Evolutionary conservation across 106 monocot genomes (phyloP).

Genomic region (Dendrobium catenatum): DNA sequence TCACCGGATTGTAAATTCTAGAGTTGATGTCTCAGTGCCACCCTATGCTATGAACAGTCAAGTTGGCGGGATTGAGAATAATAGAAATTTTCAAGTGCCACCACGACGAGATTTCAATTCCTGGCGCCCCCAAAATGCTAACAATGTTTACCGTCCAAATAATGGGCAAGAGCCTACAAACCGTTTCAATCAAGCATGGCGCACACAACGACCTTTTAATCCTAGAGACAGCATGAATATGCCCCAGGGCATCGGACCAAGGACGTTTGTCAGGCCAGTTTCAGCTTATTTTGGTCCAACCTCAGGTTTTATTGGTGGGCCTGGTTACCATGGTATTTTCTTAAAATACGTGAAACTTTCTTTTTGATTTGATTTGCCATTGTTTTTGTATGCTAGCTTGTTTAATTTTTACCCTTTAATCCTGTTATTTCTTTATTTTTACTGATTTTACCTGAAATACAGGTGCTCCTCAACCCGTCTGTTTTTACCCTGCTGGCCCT

Average conservation of each 20-base stretch:
- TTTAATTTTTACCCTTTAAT: not conserved
- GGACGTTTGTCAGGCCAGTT: constrained; percentile 45
- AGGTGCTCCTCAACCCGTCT: constrained; percentile 62
- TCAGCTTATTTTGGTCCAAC: constrained; percentile 44
- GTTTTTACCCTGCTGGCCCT: constrained; percentile 44
- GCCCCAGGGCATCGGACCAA: constrained; percentile 53
- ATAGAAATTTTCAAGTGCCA: constrained; percentile 28
- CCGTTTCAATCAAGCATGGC: constrained; percentile 39
- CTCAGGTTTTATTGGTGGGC: constrained; percentile 56
- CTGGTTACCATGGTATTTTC: constrained; percentile 58
- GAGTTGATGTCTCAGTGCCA: constrained; percentile 35
- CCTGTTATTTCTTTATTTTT: not conserved
- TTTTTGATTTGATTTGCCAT: not conserved
- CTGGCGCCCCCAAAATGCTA: constrained; percentile 41
- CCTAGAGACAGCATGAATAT: constrained; percentile 45
- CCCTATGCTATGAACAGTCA: constrained; percentile 37
- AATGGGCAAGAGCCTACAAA: constrained; percentile 30
- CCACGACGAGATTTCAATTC: constrained; percentile 46
- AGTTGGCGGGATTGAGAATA: constrained; percentile 28
- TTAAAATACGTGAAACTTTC: not conserved
- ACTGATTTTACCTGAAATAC: constrained; percentile 5
- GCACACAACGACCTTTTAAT: constrained; percentile 30
- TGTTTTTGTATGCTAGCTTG: not conserved
- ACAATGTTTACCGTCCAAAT: constrained; percentile 32
- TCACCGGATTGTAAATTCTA: constrained; percentile 42